phyloP scores from a whole-genome alignment of 2,329 filamentous ascomycete species.

The Arthroderma uncinatum region DNA sequence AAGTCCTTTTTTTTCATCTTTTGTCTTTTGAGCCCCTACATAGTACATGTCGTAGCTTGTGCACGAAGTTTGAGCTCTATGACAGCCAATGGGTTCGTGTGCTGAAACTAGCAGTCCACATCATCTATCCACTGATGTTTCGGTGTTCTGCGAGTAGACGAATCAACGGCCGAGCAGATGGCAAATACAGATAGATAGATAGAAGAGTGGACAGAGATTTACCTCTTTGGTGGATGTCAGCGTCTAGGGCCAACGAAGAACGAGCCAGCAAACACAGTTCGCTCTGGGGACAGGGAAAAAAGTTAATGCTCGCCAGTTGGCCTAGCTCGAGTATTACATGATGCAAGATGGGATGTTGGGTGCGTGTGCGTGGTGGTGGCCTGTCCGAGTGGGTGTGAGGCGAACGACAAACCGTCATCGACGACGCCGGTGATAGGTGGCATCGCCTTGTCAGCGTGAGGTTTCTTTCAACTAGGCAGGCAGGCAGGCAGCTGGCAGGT shows the following conservation, averaged over 20 bases:
- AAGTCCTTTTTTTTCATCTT: background rate
- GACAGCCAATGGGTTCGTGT: background rate
- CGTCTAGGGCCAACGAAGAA: background rate
- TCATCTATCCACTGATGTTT: background rate
- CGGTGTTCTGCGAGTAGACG: background rate
- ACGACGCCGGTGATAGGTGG: background rate
- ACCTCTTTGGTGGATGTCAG: constrained; percentile 1
- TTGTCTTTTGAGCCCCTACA: background rate
- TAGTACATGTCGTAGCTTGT: background rate
- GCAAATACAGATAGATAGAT: background rate
- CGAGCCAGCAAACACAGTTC: constrained; percentile 1
- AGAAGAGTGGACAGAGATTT: constrained; percentile 5
- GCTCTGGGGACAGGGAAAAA: background rate
- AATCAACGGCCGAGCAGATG: constrained; percentile 2
- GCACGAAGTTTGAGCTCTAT: background rate
- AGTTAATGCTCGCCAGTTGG: background rate
- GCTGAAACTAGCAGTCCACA: constrained; percentile 1
- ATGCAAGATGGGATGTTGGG: background rate
- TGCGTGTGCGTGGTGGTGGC: background rate
- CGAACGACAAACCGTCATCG: background rate
- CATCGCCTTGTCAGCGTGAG: background rate
- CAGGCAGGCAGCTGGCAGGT: too few species aligned
- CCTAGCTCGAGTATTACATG: background rate
- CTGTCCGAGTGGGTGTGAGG: background rate
- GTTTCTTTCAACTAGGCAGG: background rate